Base-by-base conservation (phyloP, 257 asterid genomes). In the Coffea canephora region DNA sequence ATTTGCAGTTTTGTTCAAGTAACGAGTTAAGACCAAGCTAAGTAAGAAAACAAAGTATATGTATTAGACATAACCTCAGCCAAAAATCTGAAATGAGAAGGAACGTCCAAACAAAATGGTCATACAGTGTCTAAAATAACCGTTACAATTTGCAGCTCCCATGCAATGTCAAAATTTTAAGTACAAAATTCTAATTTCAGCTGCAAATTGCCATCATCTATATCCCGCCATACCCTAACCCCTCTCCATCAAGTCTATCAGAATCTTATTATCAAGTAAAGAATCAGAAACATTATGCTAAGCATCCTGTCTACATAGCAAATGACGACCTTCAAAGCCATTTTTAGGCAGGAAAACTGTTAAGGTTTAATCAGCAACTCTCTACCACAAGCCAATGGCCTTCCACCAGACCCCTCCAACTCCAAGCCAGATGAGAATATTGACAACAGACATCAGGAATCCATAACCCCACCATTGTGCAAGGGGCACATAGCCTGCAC, bases 361-460 rank as follows among this genome's bases (percentile, higher is more conserved):
- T 57, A 55, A 18, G 25, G 54, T 57, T 45, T 48, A 71, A 52
- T 11, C 73, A 68, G 75, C 67, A 52, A 36, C 43, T 39, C 77
- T 77, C 82, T 90, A 94, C 92, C 96, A 95, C 86, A 95, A 89
- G 81, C 97, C 98, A 18, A 95, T 92, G 79, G 84, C 83, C 88
- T 92, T 95, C 99, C 99, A 95, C 99, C 98, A 95, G 9, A 86
- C 13, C 18, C 98, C 99, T 66, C 99, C 99, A 39, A 92, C 87
- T 8, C 97, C 97, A 8, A 96, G 96, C 98, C 98, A 96, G 69
- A 96, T 96, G 3, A 89, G 34, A 50, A 94, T 90, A 86, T 94
- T 94, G 74, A 94, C 97, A 9, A 95, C 15, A 2, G 98, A 94
- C 77, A 91, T 82, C 49, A 92, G 4, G 77, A 94, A 94, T 6